phyloP scores from a whole-genome alignment of 805 yeast genomes.

The Kazachstania bromeliacearum region DNA sequence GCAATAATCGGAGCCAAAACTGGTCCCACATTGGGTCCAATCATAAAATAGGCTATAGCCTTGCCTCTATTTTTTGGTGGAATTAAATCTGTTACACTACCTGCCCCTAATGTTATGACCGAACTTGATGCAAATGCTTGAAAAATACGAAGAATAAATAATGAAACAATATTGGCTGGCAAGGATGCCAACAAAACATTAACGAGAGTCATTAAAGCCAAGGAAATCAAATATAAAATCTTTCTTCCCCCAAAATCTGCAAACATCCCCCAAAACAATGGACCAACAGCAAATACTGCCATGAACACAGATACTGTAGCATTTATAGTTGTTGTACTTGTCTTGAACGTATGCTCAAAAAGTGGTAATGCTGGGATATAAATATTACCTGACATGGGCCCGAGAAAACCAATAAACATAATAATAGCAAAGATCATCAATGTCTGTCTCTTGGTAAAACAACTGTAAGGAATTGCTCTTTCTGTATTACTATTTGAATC shows the following conservation, averaged over 20 bases:
- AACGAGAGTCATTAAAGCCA: slow-evolving; percentile 47
- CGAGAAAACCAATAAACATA: slow-evolving; percentile 43
- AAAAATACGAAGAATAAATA: slow-evolving; percentile 55
- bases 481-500: background rate
- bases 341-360: slow-evolving; percentile 33
- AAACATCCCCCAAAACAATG: slow-evolving; percentile 46
- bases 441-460: slow-evolving; percentile 29
- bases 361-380: slow-evolving; percentile 46
- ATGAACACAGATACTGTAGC: slow-evolving; percentile 51
- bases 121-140: slow-evolving; percentile 82
- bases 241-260: slow-evolving; percentile 57
- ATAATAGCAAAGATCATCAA: slow-evolving; percentile 32
- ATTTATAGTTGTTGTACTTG: slow-evolving; percentile 37
- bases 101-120: slow-evolving; percentile 87
- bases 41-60: slow-evolving; percentile 75
- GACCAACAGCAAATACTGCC: slow-evolving; percentile 47
- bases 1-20: slow-evolving; percentile 76
- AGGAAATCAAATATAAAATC: slow-evolving; percentile 50
- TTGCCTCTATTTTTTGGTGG: slow-evolving; percentile 60
- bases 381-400: slow-evolving; percentile 50
- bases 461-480: slow-evolving; percentile 24
- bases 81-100: slow-evolving; percentile 72
- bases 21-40: slow-evolving; percentile 86
- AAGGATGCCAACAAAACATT: slow-evolving; percentile 55
- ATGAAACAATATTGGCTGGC: slow-evolving; percentile 59